Evolutionary conservation across 1,284 basidiomycete genomes (phyloP).

Genomic region (Cryptococcus hybrid): DNA sequence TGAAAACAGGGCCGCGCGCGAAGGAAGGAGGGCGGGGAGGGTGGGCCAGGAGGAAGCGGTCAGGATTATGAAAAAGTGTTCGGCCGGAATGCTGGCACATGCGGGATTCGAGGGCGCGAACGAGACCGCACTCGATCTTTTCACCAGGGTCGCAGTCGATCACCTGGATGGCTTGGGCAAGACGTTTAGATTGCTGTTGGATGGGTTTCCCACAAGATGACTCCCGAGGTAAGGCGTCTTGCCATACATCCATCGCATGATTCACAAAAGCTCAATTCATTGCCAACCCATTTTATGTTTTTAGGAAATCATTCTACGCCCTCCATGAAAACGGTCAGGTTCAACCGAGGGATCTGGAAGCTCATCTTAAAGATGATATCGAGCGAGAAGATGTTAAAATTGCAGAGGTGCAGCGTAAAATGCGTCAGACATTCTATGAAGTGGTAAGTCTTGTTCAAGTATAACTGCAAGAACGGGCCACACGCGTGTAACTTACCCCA

Average conservation of each 20-base stretch:
- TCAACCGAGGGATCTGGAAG: constrained; percentile 71
- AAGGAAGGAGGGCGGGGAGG: constrained; percentile 32
- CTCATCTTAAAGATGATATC: constrained; percentile 86
- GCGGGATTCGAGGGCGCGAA: constrained; percentile 82
- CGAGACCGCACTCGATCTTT: constrained; percentile 69
- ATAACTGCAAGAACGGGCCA: no score
- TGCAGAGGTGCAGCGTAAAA: constrained; percentile 77
- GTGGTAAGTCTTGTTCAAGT: constrained; percentile 53
- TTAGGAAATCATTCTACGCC: constrained; percentile 83
- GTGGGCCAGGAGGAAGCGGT: constrained; percentile 42
- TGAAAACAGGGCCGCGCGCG: constrained; percentile 15
- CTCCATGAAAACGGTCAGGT: constrained; percentile 82
- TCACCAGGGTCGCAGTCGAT: constrained; percentile 75
- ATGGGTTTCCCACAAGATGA: constrained; percentile 78
- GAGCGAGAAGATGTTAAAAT: constrained; percentile 75
- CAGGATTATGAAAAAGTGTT: constrained; percentile 34
- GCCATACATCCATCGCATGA: constrained; percentile 7
- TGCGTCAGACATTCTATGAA: constrained; percentile 77
- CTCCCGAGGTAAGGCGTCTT: constrained; percentile 62
- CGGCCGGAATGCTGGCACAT: constrained; percentile 73
- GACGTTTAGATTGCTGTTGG: constrained; percentile 75
- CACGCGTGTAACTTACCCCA: neutral
- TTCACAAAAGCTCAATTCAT: neutral
- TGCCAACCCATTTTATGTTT: no score
- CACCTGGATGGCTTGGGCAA: constrained; percentile 83